Percentiles rank a stretch among this genome's conserved stretches.
Conservation (phyloP, 2,329 filamentous ascomycete genomes). For the Stachybotrys chlorohalonatus region DNA sequence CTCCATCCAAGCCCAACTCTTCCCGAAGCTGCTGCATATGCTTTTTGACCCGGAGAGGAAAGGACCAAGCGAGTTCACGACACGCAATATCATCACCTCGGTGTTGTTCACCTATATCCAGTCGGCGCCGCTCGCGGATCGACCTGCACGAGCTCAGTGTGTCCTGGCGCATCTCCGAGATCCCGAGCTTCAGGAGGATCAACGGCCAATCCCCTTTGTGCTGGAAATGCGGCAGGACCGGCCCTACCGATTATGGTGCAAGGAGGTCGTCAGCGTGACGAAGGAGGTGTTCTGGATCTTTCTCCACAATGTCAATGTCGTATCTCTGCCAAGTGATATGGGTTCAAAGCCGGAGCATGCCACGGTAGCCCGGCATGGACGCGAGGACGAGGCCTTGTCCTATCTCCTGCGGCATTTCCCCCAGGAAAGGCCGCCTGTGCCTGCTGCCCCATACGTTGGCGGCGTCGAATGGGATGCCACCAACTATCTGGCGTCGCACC, state of each 20-base stretch:
- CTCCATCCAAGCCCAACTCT: conserved; percentile 69
- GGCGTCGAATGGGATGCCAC: conserved; percentile 99
- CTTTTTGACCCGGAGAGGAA: conserved; percentile 98
- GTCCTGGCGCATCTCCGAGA: conserved; percentile 75
- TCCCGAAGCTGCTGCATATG: conserved; percentile 79
- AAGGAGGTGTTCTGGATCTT: conserved; percentile 99
- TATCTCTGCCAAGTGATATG: conserved; percentile 51
- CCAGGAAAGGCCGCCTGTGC: conserved; percentile 76
- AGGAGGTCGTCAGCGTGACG: conserved; percentile 84
- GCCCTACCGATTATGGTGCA: conserved; percentile 89
- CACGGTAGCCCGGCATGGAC: conserved; percentile 19
- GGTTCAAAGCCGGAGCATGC: conserved; percentile 10
- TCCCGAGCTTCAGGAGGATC: conserved; percentile 64
- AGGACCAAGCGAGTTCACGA: conserved; percentile 92
- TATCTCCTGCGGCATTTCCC: conserved; percentile 73
- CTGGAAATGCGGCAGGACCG: conserved; percentile 79
- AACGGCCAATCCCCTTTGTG: conserved; percentile 75
- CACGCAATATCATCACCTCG: conserved; percentile 80
- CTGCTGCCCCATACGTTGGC: conserved; percentile 90
- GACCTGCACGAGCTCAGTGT: conserved; percentile 59
- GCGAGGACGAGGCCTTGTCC: conserved; percentile 34
- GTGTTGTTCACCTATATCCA: conserved; percentile 84
- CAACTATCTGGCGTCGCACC: conserved; percentile 85
- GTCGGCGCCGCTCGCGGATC: conserved; percentile 49
- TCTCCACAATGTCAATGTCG: conserved; percentile 83